Conservation (phyloP, 495 filamentous ascomycete genomes). For the Trichoderma asperelloides region DNA sequence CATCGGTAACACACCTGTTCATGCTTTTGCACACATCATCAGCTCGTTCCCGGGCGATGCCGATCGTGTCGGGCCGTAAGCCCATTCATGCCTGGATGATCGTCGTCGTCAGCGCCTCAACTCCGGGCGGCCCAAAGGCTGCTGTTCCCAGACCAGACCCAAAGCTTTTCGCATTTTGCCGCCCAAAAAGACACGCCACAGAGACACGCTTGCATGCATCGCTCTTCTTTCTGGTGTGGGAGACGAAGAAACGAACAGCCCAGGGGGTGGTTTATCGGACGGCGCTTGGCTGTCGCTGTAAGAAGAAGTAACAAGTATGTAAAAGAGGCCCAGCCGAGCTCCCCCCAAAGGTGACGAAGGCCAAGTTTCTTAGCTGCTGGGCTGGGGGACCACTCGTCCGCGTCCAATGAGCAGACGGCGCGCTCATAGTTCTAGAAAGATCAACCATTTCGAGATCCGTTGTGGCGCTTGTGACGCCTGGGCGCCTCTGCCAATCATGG, state of each 20-base stretch:
- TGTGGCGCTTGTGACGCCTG: not conserved
- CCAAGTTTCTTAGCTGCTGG: not conserved
- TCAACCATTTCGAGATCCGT: not conserved
- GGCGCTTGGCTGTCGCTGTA: not conserved
- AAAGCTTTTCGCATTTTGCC: no score
- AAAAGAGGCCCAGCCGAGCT: not conserved
- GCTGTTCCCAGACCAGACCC: no score
- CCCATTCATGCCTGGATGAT: not conserved
- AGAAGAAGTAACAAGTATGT: not conserved
- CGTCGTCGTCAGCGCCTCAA: not conserved
- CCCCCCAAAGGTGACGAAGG: not conserved
- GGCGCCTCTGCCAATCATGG: not conserved
- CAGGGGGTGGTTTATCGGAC: no score
- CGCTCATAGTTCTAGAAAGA: not conserved
- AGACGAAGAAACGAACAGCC: no score
- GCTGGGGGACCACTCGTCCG: not conserved
- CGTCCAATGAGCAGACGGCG: not conserved
- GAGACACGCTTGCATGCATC: no score
- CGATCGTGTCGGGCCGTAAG: slow-evolving; percentile 6
- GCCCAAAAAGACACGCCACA: no score
- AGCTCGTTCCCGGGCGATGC: slow-evolving; percentile 3
- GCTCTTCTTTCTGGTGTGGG: no score
- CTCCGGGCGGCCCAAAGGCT: not conserved
- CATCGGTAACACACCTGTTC: not conserved
- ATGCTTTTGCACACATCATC: not conserved